Evolutionary conservation across 148 eudicot species (phyloP).

Genomic region (Vaccinium myrtillus): DNA sequence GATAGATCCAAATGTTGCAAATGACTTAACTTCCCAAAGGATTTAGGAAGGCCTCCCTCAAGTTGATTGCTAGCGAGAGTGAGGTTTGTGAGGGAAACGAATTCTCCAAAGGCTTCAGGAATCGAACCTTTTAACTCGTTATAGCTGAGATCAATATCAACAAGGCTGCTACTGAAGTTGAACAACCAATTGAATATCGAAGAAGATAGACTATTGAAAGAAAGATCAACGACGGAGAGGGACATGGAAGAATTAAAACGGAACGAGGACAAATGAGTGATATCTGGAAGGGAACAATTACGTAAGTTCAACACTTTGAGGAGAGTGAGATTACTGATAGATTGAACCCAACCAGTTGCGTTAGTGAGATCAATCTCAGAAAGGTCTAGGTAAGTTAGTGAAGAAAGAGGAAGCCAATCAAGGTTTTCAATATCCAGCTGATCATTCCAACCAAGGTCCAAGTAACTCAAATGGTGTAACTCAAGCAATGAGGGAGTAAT

Average conservation of each 20-base stretch:
- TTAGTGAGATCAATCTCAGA: neutral
- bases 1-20: no score
- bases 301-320: neutral
- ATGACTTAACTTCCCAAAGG: no score
- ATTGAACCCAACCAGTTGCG: neutral
- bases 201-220: neutral
- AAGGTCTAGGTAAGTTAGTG: neutral
- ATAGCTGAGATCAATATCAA: neutral
- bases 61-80: conserved; percentile 2
- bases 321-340: neutral
- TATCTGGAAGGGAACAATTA: neutral
- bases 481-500: neutral
- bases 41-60: neutral
- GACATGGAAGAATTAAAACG: conserved; percentile 6
- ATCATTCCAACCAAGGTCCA: neutral
- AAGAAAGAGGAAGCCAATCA: conserved; percentile 9
- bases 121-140: conserved; percentile 10
- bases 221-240: conserved; percentile 13
- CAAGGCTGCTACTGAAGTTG: conserved; percentile 18
- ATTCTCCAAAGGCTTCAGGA: conserved; percentile 9
- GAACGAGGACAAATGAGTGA: neutral
- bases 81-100: neutral
- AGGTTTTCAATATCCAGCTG: neutral
- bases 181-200: conserved; percentile 21
- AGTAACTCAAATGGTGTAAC: neutral